phyloP scores from a whole-genome alignment of 2,329 filamentous ascomycete species.

The Microthyrium microscopicum region DNA sequence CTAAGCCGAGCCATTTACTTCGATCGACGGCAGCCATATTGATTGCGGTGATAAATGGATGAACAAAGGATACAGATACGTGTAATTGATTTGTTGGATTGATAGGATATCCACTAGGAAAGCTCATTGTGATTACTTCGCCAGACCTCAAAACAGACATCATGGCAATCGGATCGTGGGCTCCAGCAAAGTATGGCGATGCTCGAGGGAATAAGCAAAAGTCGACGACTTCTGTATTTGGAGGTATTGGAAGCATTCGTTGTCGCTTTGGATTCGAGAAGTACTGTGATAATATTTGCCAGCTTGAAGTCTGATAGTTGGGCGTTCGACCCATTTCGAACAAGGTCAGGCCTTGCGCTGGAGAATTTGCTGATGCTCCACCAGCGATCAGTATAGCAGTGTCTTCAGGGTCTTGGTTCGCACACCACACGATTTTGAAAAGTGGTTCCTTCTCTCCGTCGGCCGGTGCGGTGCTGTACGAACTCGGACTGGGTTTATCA shows the following conservation, averaged over 20 bases:
- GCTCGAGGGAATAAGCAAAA: slow-evolving; percentile 69
- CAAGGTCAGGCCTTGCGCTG: slow-evolving; percentile 66
- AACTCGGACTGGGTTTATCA: slow-evolving; percentile 42
- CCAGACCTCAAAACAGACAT: slow-evolving; percentile 68
- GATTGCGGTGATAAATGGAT: slow-evolving; percentile 68
- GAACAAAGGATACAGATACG: slow-evolving; percentile 70
- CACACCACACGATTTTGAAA: slow-evolving; percentile 75
- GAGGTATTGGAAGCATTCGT: slow-evolving; percentile 56
- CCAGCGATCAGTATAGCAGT: slow-evolving; percentile 78
- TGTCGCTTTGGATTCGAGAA: slow-evolving; percentile 60
- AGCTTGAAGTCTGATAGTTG: slow-evolving; percentile 78
- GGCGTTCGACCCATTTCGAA: slow-evolving; percentile 80
- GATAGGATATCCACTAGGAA: slow-evolving; percentile 81
- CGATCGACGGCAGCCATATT: slow-evolving; percentile 60
- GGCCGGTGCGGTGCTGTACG: slow-evolving; percentile 27
- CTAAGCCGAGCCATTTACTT: slow-evolving; percentile 74
- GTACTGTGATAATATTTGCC: slow-evolving; percentile 66
- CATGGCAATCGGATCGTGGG: slow-evolving; percentile 79
- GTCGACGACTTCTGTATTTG: slow-evolving; percentile 58
- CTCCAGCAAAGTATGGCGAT: slow-evolving; percentile 73
- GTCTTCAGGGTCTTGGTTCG: slow-evolving; percentile 84
- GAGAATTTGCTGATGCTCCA: slow-evolving; percentile 50
- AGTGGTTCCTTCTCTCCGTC: slow-evolving; percentile 55
- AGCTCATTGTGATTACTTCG: slow-evolving; percentile 77
- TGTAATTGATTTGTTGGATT: slow-evolving; percentile 87